Evolutionary conservation across 2,329 filamentous ascomycete genomes (phyloP).

Genomic region (Coniochaeta prunicola): DNA sequence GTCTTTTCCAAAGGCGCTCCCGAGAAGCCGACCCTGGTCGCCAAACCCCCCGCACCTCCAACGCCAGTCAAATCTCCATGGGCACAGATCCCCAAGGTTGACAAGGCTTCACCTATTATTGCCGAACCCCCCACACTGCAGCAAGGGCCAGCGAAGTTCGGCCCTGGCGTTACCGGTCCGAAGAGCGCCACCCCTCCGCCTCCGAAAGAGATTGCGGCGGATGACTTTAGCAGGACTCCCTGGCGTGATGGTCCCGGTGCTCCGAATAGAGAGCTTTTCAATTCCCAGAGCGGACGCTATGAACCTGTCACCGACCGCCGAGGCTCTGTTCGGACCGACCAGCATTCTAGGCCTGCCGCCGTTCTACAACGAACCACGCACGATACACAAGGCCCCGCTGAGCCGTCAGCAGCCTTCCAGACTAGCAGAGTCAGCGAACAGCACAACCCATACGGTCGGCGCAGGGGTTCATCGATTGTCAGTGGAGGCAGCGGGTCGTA

Average conservation of each 20-base stretch:
- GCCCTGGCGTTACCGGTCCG: constrained; percentile 46
- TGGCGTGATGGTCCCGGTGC: constrained; percentile 66
- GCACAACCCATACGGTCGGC: constrained; percentile 62
- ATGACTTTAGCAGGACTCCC: constrained; percentile 80
- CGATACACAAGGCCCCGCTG: constrained; percentile 59
- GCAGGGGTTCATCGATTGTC: constrained; percentile 83
- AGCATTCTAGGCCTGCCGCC: constrained; percentile 62
- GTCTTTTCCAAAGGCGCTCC: constrained; percentile 55
- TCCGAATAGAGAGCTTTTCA: constrained; percentile 73
- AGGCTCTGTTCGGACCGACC: constrained; percentile 60
- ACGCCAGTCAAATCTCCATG: constrained; percentile 83
- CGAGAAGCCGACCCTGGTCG: constrained; percentile 66
- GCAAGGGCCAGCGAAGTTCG: constrained; percentile 35
- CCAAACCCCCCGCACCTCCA: constrained; percentile 61
- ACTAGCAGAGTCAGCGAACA: constrained; percentile 61
- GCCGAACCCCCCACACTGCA: constrained; percentile 42
- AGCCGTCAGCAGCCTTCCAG: constrained; percentile 83
- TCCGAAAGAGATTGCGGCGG: constrained; percentile 81
- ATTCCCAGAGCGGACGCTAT: constrained; percentile 90
- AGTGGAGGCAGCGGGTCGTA: constrained; percentile 76
- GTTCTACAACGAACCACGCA: constrained; percentile 68
- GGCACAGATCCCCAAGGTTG: constrained; percentile 79
- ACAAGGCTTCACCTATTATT: constrained; percentile 65
- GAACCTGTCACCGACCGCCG: constrained; percentile 80
- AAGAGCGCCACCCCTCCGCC: constrained; percentile 46